Evolutionary conservation across 2,329 filamentous ascomycete genomes (phyloP).

Genomic region (Sclerotinia trifoliorum): DNA sequence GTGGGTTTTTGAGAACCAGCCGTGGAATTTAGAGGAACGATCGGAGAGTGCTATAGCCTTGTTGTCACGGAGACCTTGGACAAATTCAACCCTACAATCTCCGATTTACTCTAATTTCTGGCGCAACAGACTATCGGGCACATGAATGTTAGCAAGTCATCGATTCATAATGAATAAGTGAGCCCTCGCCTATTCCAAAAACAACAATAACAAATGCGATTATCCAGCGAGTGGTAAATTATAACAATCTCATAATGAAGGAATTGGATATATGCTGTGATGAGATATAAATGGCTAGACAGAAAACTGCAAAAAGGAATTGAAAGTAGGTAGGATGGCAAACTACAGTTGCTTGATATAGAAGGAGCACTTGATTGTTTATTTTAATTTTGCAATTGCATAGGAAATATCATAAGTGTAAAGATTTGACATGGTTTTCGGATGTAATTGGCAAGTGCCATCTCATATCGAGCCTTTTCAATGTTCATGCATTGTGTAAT

Average conservation of each 20-base stretch:
- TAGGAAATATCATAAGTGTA: background rate
- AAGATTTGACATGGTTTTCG: background rate
- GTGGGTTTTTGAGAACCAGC: background rate
- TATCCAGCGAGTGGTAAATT: background rate
- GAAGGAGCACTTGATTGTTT: background rate
- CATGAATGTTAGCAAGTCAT: background rate
- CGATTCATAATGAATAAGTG: background rate
- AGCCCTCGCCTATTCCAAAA: background rate
- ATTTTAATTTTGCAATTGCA: background rate
- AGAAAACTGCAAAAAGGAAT: background rate
- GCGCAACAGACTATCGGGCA: background rate
- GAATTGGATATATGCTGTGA: background rate
- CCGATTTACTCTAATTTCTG: background rate
- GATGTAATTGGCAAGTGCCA: background rate
- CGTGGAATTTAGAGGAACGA: background rate
- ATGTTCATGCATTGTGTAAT: background rate
- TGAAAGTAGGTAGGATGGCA: background rate
- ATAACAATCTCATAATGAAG: background rate
- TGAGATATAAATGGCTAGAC: background rate
- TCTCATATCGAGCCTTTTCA: background rate
- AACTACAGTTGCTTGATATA: background rate
- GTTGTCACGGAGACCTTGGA: background rate
- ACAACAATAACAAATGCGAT: background rate
- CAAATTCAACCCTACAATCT: background rate
- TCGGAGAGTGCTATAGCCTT: background rate